These are phyloP conservation scores for Tulasnella sp. DNA, from an alignment of 768 basidiomycete species.

Conservation along the genomic window DNA sequence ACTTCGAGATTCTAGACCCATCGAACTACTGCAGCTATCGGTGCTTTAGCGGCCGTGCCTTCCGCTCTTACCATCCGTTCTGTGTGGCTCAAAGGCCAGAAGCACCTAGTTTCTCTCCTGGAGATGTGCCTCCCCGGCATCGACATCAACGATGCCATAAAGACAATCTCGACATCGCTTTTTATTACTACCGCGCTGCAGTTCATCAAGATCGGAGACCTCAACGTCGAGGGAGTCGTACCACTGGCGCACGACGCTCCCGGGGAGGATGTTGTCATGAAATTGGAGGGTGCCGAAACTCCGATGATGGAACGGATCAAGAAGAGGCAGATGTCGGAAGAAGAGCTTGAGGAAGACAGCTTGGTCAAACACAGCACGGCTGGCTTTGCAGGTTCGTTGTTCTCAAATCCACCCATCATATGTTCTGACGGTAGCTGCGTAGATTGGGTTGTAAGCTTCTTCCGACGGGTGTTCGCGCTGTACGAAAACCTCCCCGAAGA, in stretches of 20 bases:
- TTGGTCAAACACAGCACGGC: constrained; percentile 78
- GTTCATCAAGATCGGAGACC: constrained; percentile 75
- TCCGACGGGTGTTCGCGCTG: constrained; percentile 75
- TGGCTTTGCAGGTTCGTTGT: constrained; percentile 66
- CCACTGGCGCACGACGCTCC: constrained; percentile 59
- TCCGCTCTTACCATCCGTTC: constrained; percentile 75
- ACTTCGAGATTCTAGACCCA: constrained; percentile 58
- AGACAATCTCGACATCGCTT: constrained; percentile 60
- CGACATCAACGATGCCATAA: constrained; percentile 54
- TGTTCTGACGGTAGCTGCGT: not conserved
- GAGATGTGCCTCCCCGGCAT: constrained; percentile 91
- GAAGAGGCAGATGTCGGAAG: constrained; percentile 40
- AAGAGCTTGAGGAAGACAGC: constrained; percentile 63
- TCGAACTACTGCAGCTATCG: constrained; percentile 87
- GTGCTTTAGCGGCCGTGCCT: constrained; percentile 76
- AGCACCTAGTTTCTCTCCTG: constrained; percentile 82
- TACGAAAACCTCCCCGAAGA: constrained; percentile 96
- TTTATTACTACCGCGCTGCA: constrained; percentile 76
- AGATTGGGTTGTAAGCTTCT: constrained; percentile 83
- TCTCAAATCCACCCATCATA: not conserved
- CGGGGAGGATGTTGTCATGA: constrained; percentile 52
- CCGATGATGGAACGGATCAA: constrained; percentile 17
- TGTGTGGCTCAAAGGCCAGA: constrained; percentile 84
- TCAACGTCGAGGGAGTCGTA: constrained; percentile 59
- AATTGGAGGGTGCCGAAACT: constrained; percentile 46